phyloP scores from a whole-genome alignment of 2,329 filamentous ascomycete species.

The Trichoderma sp. region DNA sequence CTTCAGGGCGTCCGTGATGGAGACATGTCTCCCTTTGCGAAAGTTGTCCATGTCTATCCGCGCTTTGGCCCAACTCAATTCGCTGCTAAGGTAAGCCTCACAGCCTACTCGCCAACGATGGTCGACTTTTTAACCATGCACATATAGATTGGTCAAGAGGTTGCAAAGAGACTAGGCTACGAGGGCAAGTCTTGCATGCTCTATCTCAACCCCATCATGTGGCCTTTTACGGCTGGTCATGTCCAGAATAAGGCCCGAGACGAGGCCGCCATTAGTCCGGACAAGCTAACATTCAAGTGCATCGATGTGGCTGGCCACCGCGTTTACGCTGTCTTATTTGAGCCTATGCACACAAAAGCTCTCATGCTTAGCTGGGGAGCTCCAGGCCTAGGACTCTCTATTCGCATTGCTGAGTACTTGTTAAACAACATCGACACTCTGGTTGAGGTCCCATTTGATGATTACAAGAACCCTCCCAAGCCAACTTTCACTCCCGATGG shows the following conservation, averaged over 20 bases:
- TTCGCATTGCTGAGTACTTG: conserved; percentile 45
- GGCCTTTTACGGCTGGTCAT: conserved; percentile 33
- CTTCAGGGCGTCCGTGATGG: conserved; percentile 42
- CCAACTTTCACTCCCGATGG: conserved; percentile 41
- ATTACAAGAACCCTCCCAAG: conserved; percentile 26
- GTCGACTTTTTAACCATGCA: background rate
- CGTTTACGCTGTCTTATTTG: conserved; percentile 45
- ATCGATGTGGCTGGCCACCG: conserved; percentile 43
- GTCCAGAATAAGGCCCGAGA: conserved; percentile 37
- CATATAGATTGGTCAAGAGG: conserved; percentile 36
- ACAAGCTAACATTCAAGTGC: conserved; percentile 39
- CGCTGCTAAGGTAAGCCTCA: conserved; percentile 33
- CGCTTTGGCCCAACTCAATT: conserved; percentile 44
- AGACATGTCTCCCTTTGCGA: conserved; percentile 35
- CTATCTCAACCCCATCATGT: conserved; percentile 35
- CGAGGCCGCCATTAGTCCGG: conserved; percentile 34
- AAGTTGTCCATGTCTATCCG: conserved; percentile 46
- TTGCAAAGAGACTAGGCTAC: conserved; percentile 34
- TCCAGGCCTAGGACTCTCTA: conserved; percentile 46
- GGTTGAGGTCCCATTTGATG: conserved; percentile 34
- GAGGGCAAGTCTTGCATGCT: conserved; percentile 30
- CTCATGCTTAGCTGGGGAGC: conserved; percentile 46
- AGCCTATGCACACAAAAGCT: conserved; percentile 34
- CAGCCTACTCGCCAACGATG: background rate
- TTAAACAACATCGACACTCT: conserved; percentile 38